These are phyloP conservation scores for Russula sp. DNA, from an alignment of 768 basidiomycete species.

Conservation along the genomic window DNA sequence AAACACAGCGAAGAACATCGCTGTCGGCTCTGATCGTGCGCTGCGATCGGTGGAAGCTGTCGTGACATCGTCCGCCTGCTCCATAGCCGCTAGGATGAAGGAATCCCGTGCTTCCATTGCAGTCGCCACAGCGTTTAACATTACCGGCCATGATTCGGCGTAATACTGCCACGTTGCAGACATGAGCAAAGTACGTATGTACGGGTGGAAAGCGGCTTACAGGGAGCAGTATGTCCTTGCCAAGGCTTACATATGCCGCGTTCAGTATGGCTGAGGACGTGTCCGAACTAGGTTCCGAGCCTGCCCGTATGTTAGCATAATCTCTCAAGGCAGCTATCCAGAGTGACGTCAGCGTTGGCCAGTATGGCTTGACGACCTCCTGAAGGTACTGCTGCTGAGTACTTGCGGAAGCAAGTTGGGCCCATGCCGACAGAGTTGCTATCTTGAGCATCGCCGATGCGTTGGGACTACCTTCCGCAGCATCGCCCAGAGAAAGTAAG, in stretches of 20 bases:
- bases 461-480: constrained; percentile 84
- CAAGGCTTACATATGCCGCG: constrained; percentile 79
- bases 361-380: constrained; percentile 78
- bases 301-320: constrained; percentile 85
- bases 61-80: constrained; percentile 51
- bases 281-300: constrained; percentile 81
- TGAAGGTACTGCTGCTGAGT: constrained; percentile 66
- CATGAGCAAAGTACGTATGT: not conserved
- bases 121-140: constrained; percentile 80
- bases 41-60: constrained; percentile 25
- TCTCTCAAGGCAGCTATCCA: constrained; percentile 90
- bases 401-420: constrained; percentile 80
- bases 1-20: constrained; percentile 85
- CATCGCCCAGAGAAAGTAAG: constrained; percentile 79
- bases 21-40: constrained; percentile 55
- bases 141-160: constrained; percentile 68
- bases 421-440: constrained; percentile 92
- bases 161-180: constrained; percentile 61
- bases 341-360: constrained; percentile 63
- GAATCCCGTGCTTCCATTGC: constrained; percentile 68
- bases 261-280: constrained; percentile 70
- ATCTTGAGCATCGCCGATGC: constrained; percentile 93
- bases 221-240: constrained; percentile 85
- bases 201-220: constrained; percentile 41
- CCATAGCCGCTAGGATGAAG: constrained; percentile 71